Conservation (phyloP, 2,329 filamentous ascomycete species). For the Ceratocystiopsis brevicomis region DNA sequence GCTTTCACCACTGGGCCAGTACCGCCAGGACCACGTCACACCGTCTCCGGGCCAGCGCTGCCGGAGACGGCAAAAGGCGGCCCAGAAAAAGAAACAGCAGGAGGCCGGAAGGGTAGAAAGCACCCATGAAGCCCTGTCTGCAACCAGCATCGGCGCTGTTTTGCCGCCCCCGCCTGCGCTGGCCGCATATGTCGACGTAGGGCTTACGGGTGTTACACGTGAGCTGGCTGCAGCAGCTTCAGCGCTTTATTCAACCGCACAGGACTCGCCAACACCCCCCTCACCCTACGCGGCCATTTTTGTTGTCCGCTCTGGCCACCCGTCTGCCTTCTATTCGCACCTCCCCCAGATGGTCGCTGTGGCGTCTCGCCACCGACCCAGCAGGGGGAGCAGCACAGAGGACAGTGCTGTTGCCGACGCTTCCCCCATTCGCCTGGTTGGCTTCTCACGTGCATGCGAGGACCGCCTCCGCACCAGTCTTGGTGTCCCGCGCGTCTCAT, state of each 20-base stretch:
- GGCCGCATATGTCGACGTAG: constrained; percentile 39
- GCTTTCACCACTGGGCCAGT: constrained; percentile 41
- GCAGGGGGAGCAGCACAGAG: too few relatives aligned
- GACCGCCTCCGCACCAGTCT: constrained; percentile 36
- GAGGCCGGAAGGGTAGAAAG: neutral
- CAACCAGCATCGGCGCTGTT: neutral
- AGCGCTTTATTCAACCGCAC: neutral
- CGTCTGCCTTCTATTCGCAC: constrained; percentile 39
- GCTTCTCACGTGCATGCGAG: constrained; percentile 41
- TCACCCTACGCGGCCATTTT: constrained; percentile 33
- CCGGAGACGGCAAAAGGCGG: constrained; percentile 12
- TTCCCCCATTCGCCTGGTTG: constrained; percentile 34
- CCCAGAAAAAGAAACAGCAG: neutral
- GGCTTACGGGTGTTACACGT: constrained; percentile 44
- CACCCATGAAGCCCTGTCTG: neutral
- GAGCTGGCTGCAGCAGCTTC: constrained; percentile 24
- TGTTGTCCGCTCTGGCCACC: constrained; percentile 36
- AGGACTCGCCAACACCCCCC: neutral
- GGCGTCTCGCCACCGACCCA: constrained; percentile 18
- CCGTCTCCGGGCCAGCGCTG: constrained; percentile 42
- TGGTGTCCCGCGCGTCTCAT: constrained; percentile 44
- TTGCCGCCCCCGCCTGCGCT: constrained; percentile 30
- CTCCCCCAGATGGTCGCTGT: constrained; percentile 28
- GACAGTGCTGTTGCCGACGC: neutral
- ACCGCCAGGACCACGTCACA: constrained; percentile 33